These are phyloP conservation scores for Solanum sitiens DNA, from an alignment of 257 asterid genomes.

Conservation along the genomic window DNA sequence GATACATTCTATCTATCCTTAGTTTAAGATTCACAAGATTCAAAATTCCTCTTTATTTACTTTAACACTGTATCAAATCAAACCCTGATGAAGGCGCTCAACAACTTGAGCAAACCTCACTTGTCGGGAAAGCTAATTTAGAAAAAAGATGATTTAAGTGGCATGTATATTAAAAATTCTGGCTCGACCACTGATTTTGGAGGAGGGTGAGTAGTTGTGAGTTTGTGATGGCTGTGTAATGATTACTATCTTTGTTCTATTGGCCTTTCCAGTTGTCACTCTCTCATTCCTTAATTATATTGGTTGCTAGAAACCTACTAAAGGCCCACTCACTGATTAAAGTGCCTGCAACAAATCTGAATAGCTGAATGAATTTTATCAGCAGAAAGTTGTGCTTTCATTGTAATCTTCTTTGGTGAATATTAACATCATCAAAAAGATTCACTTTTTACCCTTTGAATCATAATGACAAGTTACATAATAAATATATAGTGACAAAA, in stretches of 20 bases:
- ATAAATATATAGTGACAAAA: neutral
- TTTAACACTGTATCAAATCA: no score
- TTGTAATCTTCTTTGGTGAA: neutral
- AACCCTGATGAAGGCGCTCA: neutral
- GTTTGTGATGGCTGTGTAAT: neutral
- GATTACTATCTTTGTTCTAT: slow-evolving; percentile 22
- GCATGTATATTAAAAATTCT: neutral
- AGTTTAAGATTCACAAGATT: neutral
- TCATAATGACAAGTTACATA: neutral
- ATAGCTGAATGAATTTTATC: slow-evolving; percentile 1
- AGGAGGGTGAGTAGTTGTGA: neutral
- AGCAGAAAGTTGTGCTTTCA: neutral
- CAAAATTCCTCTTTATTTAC: no score
- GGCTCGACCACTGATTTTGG: neutral
- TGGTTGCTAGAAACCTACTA: neutral
- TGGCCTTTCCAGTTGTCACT: slow-evolving; percentile 19
- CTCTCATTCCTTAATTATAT: slow-evolving; percentile 9
- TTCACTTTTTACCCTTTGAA: slow-evolving; percentile 7
- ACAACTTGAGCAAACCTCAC: neutral
- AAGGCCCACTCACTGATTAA: slow-evolving; percentile 29
- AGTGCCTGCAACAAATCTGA: slow-evolving; percentile 31
- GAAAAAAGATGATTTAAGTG: neutral
- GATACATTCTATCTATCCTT: no score
- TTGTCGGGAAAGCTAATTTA: neutral
- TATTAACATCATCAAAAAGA: neutral